Conservation (phyloP, 495 filamentous ascomycete genomes). For the Aspergillus olivimuriae region DNA sequence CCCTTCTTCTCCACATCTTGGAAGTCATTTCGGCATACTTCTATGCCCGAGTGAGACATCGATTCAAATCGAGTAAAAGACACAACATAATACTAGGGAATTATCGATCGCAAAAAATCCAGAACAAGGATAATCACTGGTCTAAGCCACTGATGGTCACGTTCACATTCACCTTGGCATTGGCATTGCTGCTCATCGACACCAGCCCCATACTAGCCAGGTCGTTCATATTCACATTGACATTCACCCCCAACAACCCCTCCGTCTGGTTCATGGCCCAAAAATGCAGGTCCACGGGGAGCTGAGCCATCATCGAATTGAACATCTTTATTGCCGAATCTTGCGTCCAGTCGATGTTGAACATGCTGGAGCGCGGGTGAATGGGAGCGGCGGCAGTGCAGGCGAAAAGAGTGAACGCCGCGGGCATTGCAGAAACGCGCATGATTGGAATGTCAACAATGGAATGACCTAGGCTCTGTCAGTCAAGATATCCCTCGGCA, state of each 20-base stretch:
- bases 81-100: not conserved
- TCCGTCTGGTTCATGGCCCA: not conserved
- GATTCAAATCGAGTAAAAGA: not conserved
- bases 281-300: not conserved
- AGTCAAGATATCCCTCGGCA: too few relatives aligned
- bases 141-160: not conserved
- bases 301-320: not conserved
- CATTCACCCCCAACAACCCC: not conserved
- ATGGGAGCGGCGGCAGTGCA: not conserved
- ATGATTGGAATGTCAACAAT: not conserved
- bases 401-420: not conserved
- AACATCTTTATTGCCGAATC: not conserved
- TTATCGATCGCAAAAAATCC: not conserved
- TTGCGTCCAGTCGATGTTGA: not conserved
- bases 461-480: not conserved
- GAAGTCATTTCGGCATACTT: too few relatives aligned
- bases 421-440: not conserved
- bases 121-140: not conserved
- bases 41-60: too few relatives aligned
- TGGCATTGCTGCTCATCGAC: not conserved
- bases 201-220: not conserved
- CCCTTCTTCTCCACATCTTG: too few relatives aligned
- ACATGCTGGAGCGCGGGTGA: not conserved
- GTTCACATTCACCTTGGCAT: slow-evolving; percentile 1
- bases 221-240: not conserved